A percentile compares a stretch with the other conserved stretches of the same genome.
These are phyloP conservation scores for Allantophomopsis lycopodina DNA, from an alignment of 2,329 filamentous ascomycete genomes.

Conservation along the genomic window DNA sequence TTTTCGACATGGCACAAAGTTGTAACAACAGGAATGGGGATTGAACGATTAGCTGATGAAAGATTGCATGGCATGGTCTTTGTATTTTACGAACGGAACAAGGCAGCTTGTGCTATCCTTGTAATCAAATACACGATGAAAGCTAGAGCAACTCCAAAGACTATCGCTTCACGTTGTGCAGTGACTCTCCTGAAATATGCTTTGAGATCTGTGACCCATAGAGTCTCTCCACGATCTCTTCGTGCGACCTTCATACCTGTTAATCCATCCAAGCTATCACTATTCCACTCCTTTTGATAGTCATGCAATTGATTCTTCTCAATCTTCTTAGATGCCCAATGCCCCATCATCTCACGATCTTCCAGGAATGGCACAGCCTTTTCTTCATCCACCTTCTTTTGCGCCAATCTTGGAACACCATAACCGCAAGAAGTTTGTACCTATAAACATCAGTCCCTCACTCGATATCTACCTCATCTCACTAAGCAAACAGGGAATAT, in stretches of 20 bases:
- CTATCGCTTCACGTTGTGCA: slow-evolving; percentile 2
- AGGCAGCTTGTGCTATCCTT: neutral
- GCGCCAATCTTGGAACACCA: slow-evolving; percentile 38
- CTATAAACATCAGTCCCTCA: slow-evolving; percentile 6
- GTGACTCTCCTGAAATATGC: slow-evolving; percentile 5
- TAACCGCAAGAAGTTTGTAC: slow-evolving; percentile 55
- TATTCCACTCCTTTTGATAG: slow-evolving; percentile 45
- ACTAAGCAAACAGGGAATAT: neutral
- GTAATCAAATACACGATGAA: slow-evolving; percentile 1
- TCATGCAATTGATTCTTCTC: slow-evolving; percentile 32
- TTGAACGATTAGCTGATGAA: no score
- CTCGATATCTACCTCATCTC: no score
- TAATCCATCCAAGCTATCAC: slow-evolving; percentile 40
- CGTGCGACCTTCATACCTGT: slow-evolving; percentile 40
- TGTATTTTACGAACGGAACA: no score
- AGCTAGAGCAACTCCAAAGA: slow-evolving; percentile 3
- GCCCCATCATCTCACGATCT: slow-evolving; percentile 40
- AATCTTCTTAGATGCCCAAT: slow-evolving; percentile 32
- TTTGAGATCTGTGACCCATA: slow-evolving; percentile 26
- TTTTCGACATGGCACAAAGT: no score
- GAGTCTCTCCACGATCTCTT: slow-evolving; percentile 29
- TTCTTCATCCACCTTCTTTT: slow-evolving; percentile 5
- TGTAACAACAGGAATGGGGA: no score
- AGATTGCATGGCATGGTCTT: no score
- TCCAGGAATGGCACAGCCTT: slow-evolving; percentile 27